Conservation (phyloP, 306 rosid species). For the Nissolia schottii region DNA sequence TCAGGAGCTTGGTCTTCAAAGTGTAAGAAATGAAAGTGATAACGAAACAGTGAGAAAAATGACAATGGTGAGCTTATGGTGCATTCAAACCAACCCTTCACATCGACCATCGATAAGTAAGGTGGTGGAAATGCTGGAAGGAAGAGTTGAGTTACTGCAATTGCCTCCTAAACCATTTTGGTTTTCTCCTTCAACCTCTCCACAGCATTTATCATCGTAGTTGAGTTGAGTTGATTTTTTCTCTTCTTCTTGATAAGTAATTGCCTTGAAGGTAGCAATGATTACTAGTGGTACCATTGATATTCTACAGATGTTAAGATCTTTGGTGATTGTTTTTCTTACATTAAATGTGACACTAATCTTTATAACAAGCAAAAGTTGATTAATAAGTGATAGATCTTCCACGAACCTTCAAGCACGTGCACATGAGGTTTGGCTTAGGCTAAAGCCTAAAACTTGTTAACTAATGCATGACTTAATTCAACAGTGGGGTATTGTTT, state of each 20-base stretch:
- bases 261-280: background rate
- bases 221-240: too few species aligned
- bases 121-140: slow-evolving; percentile 38
- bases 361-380: too few species aligned
- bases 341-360: too few species aligned
- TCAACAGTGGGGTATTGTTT: too few species aligned
- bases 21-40: slow-evolving; percentile 17
- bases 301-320: background rate
- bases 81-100: slow-evolving; percentile 29
- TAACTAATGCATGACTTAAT: too few species aligned
- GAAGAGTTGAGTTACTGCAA: background rate
- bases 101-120: slow-evolving; percentile 22
- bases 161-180: slow-evolving; percentile 28
- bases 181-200: slow-evolving; percentile 13
- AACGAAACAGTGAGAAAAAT: slow-evolving; percentile 23
- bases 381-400: too few species aligned
- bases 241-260: background rate
- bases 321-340: background rate
- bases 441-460: too few species aligned
- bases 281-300: too few species aligned
- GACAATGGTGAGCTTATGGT: slow-evolving; percentile 36
- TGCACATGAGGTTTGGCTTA: too few species aligned
- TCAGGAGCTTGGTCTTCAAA: slow-evolving; percentile 11
- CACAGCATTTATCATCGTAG: background rate
- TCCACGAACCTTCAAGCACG: too few species aligned